Conservation (phyloP, 176 grass and related monocot species). For the Oryza coarctata region DNA sequence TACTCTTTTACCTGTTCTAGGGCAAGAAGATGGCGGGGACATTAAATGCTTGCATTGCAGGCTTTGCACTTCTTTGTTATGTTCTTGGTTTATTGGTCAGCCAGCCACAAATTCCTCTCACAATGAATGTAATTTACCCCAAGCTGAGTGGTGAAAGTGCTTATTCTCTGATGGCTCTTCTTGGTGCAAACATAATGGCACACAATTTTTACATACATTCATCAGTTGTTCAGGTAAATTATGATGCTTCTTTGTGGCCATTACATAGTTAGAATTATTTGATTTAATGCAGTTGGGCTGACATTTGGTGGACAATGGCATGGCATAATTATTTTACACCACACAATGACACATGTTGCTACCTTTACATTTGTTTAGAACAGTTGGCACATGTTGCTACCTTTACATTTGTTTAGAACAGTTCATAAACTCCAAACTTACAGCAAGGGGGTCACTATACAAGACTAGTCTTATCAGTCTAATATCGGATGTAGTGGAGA, state of each 20-base stretch:
- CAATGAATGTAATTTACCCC: slow-evolving; percentile 71
- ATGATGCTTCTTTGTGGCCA: background rate
- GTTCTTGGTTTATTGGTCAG: slow-evolving; percentile 86
- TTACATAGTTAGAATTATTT: background rate
- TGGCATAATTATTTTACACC: background rate
- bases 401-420: background rate
- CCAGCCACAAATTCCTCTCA: slow-evolving; percentile 86
- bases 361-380: background rate
- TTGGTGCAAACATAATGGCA: slow-evolving; percentile 95
- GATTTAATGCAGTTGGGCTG: background rate
- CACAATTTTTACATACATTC: slow-evolving; percentile 99
- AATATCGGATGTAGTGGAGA: background rate
- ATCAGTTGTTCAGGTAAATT: slow-evolving; percentile 79
- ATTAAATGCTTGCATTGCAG: slow-evolving; percentile 64
- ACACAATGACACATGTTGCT: background rate
- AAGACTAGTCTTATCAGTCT: background rate
- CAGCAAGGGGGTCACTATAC: background rate
- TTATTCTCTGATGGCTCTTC: slow-evolving; percentile 96
- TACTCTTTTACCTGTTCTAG: slow-evolving; percentile 40
- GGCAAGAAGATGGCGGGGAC: slow-evolving; percentile 58
- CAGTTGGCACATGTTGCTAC: background rate
- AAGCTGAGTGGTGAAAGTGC: slow-evolving; percentile 90
- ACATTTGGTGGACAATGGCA: background rate
- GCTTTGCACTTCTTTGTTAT: slow-evolving; percentile 76
- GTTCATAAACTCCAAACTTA: background rate